Evolutionary conservation across 768 basidiomycete genomes (phyloP).

Genomic region (Leccinum variicolor): DNA sequence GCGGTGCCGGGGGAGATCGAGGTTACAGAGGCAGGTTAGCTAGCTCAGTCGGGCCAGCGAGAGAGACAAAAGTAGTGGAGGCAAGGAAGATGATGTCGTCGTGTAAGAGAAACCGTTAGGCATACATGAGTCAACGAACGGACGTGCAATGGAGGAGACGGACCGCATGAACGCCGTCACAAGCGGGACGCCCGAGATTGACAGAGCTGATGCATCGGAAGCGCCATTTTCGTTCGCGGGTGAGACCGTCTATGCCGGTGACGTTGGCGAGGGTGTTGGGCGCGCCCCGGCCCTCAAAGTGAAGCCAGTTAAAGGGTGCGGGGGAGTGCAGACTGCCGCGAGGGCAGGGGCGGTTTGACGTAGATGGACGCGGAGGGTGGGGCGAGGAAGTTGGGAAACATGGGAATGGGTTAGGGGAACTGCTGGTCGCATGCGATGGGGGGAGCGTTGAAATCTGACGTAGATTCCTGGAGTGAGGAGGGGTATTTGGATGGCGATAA

Average conservation of each 20-base stretch:
- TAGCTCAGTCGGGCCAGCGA: not conserved
- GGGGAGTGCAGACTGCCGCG: constrained; percentile 47
- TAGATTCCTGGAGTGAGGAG: constrained; percentile 81
- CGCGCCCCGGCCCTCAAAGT: constrained; percentile 78
- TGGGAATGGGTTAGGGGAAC: constrained; percentile 27
- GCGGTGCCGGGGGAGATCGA: constrained; percentile 44
- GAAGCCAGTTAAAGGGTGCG: constrained; percentile 84
- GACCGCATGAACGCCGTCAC: constrained; percentile 52
- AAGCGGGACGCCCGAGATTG: too few relatives aligned
- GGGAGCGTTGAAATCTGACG: constrained; percentile 25
- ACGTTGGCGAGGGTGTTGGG: constrained; percentile 62
- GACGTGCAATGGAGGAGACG: not conserved
- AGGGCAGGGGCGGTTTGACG: constrained; percentile 24
- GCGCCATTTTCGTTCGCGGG: too few relatives aligned
- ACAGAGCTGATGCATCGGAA: too few relatives aligned
- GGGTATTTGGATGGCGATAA: constrained; percentile 76
- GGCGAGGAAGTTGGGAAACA: constrained; percentile 24
- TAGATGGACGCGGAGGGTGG: constrained; percentile 30
- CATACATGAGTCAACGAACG: not conserved
- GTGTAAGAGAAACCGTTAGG: constrained; percentile 66
- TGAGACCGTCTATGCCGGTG: too few relatives aligned
- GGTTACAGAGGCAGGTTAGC: constrained; percentile 27
- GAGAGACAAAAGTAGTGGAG: constrained; percentile 21
- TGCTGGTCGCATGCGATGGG: constrained; percentile 19
- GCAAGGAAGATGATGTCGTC: constrained; percentile 76